Conservation (phyloP, 768 basidiomycete species). For the Phlegmacium glaucopus region DNA sequence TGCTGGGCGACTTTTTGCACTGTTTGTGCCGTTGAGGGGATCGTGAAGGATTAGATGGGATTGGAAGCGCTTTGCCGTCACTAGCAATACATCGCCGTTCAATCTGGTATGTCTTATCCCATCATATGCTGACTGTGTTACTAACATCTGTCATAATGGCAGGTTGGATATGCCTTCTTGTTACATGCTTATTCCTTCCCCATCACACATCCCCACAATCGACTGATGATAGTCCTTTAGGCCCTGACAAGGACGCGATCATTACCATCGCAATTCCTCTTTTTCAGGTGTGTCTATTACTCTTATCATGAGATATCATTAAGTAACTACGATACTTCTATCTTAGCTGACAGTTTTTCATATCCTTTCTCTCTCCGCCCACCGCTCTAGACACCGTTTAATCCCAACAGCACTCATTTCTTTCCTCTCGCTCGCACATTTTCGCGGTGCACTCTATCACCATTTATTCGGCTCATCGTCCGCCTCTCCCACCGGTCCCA, state of each 20-base stretch:
- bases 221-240: conserved; percentile 42
- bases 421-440: conserved; percentile 58
- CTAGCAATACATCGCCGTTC: conserved; percentile 57
- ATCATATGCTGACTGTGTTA: neutral
- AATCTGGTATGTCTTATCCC: conserved; percentile 53
- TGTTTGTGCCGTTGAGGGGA: conserved; percentile 62
- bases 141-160: conserved; percentile 4
- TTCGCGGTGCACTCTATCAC: conserved; percentile 56
- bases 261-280: conserved; percentile 71
- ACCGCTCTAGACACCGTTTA: conserved; percentile 65
- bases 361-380: conserved; percentile 57
- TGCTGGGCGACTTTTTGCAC: conserved; percentile 76
- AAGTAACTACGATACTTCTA: neutral
- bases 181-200: conserved; percentile 73
- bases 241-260: conserved; percentile 73
- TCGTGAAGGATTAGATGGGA: conserved; percentile 66
- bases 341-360: conserved; percentile 61
- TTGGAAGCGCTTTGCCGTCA: conserved; percentile 39
- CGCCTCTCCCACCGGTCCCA: conserved; percentile 11
- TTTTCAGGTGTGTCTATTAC: conserved; percentile 51
- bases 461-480: conserved; percentile 19
- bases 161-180: conserved; percentile 79
- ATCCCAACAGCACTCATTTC: conserved; percentile 65
- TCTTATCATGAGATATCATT: neutral
- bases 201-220: conserved; percentile 47